Percentiles rank a stretch among this genome's conserved stretches.
Evolutionary conservation across 2,329 filamentous ascomycete species (phyloP).

Genomic region (Chrysosporium keratinophilum): DNA sequence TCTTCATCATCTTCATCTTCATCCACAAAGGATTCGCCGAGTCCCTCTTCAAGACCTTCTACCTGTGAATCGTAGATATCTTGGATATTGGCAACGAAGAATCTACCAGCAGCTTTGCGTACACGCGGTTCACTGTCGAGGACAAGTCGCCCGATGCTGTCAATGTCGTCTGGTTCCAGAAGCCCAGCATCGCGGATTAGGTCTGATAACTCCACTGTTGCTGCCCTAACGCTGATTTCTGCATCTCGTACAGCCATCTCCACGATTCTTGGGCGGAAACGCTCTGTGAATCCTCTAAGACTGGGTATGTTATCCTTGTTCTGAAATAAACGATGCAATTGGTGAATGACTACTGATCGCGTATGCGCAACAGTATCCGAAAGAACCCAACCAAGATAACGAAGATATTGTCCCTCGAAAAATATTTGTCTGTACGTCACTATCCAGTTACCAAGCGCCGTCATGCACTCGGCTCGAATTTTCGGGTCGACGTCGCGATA

Average conservation of each 20-base stretch:
- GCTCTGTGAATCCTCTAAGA: conserved; percentile 83
- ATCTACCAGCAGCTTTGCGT: conserved; percentile 76
- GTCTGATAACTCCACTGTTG: conserved; percentile 72
- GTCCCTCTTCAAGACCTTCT: conserved; percentile 71
- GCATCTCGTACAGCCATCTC: conserved; percentile 86
- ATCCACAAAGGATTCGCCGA: conserved; percentile 64
- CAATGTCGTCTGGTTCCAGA: conserved; percentile 83
- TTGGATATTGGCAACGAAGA: conserved; percentile 79
- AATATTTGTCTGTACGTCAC: conserved; percentile 73
- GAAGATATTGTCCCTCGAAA: conserved; percentile 78
- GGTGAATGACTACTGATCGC: conserved; percentile 74
- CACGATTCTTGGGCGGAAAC: conserved; percentile 74
- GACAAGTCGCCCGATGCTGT: conserved; percentile 73
- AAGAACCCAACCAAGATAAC: conserved; percentile 91
- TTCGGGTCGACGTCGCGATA: conserved; percentile 88
- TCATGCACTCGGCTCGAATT: conserved; percentile 79
- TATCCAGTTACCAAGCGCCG: conserved; percentile 83
- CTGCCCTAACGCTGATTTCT: conserved; percentile 68
- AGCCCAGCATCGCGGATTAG: conserved; percentile 72
- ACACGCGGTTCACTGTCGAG: conserved; percentile 79
- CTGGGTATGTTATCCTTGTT: conserved; percentile 65
- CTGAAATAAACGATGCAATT: conserved; percentile 69
- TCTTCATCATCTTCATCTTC: conserved; percentile 55
- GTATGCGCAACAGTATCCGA: conserved; percentile 68
- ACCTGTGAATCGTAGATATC: conserved; percentile 69